These are phyloP conservation scores for Penicillium bovifimosum DNA, from an alignment of 495 filamentous ascomycete species.

Conservation along the genomic window DNA sequence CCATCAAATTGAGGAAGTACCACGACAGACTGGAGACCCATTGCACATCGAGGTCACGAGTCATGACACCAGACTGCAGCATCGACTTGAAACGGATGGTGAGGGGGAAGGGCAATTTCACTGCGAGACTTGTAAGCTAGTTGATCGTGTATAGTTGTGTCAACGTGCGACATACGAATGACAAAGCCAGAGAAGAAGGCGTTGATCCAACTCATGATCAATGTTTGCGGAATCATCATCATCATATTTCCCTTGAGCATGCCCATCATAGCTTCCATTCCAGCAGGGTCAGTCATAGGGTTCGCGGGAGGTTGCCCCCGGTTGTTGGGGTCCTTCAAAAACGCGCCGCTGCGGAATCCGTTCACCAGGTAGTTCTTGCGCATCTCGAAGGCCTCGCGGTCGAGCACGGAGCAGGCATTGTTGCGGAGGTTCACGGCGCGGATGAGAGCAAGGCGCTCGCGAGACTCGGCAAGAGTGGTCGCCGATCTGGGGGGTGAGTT, in stretches of 20 bases:
- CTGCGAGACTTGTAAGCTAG: constrained; percentile 39
- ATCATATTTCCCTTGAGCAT: constrained; percentile 99
- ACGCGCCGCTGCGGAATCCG: constrained; percentile 76
- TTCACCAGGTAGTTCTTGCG: constrained; percentile 75
- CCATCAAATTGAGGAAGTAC: constrained; percentile 97
- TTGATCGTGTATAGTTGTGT: not conserved
- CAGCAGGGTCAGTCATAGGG: constrained; percentile 93
- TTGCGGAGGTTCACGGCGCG: constrained; percentile 80
- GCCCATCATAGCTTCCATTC: constrained; percentile 99
- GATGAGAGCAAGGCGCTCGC: constrained; percentile 81
- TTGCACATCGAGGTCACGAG: constrained; percentile 89
- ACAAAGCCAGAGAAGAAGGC: constrained; percentile 98
- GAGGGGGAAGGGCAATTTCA: constrained; percentile 97
- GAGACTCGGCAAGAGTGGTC: constrained; percentile 65
- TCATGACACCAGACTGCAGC: constrained; percentile 94
- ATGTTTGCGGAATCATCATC: constrained; percentile 97
- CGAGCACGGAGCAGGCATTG: constrained; percentile 66
- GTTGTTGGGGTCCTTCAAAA: constrained; percentile 80
- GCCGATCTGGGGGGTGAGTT: constrained; percentile 78
- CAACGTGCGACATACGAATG: constrained; percentile 60
- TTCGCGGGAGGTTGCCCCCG: constrained; percentile 85
- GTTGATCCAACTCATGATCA: constrained; percentile 99
- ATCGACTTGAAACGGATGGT: constrained; percentile 99
- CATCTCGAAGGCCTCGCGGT: constrained; percentile 65
- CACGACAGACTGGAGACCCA: constrained; percentile 98